phyloP scores from a whole-genome alignment of 2,329 filamentous ascomycete genomes.

The Aspergillus tamarii region DNA sequence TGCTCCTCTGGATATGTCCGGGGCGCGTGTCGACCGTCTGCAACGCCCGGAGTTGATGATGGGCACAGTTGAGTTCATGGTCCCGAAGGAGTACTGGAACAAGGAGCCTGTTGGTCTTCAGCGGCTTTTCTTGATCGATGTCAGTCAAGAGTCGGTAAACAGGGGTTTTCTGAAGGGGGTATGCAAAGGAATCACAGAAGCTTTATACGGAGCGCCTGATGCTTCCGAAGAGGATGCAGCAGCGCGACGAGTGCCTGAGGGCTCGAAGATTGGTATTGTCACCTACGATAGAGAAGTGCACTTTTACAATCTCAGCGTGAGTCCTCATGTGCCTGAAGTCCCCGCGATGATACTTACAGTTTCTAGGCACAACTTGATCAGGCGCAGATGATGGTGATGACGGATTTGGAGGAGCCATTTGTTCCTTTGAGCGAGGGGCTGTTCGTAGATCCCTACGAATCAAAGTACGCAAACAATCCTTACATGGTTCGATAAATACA shows the following conservation, averaged over 20 bases:
- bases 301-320: slow-evolving; percentile 91
- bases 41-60: slow-evolving; percentile 86
- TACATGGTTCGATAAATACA: background rate
- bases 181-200: slow-evolving; percentile 82
- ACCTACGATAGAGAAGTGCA: slow-evolving; percentile 97
- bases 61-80: slow-evolving; percentile 93
- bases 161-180: slow-evolving; percentile 89
- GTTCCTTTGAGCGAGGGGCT: slow-evolving; percentile 87
- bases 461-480: slow-evolving; percentile 58
- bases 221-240: slow-evolving; percentile 57
- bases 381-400: slow-evolving; percentile 98
- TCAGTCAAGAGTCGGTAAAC: slow-evolving; percentile 87
- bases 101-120: slow-evolving; percentile 86
- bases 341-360: slow-evolving; percentile 28
- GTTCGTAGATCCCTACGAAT: slow-evolving; percentile 92
- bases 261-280: slow-evolving; percentile 88
- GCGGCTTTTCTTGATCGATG: slow-evolving; percentile 91
- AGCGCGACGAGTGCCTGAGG: slow-evolving; percentile 67
- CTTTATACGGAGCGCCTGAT: slow-evolving; percentile 73
- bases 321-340: slow-evolving; percentile 39
- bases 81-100: slow-evolving; percentile 98
- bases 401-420: slow-evolving; percentile 95
- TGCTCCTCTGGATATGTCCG: slow-evolving; percentile 83
- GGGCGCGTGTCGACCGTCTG: slow-evolving; percentile 82
- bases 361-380: slow-evolving; percentile 72